Evolutionary conservation across 2,329 filamentous ascomycete genomes (phyloP).

Genomic region (Ophioceras dolichostomum): DNA sequence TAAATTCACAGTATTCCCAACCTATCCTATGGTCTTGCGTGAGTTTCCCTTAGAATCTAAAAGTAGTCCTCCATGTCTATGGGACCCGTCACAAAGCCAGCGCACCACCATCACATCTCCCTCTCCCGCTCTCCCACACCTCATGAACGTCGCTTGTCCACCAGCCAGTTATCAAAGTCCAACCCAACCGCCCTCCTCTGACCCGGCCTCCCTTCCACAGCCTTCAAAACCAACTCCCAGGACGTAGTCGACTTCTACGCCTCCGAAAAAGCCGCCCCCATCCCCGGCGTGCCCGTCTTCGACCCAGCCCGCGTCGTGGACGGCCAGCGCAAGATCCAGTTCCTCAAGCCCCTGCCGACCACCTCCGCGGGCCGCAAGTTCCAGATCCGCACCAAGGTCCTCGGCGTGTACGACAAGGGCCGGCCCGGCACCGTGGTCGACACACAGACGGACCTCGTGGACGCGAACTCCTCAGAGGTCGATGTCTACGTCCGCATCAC

Average conservation of each 20-base stretch:
- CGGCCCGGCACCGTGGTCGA: slow-evolving; percentile 73
- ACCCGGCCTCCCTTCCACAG: no score
- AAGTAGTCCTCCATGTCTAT: no score
- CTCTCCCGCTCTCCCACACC: not conserved
- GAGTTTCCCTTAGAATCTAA: no score
- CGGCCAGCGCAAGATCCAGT: slow-evolving; percentile 68
- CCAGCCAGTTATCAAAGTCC: not conserved
- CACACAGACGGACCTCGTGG: slow-evolving; percentile 65
- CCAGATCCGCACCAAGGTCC: slow-evolving; percentile 63
- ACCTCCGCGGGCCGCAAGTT: slow-evolving; percentile 61
- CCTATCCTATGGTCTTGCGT: slow-evolving; percentile 74
- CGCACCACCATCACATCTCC: no score
- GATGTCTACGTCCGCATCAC: slow-evolving; percentile 61
- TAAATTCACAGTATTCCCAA: slow-evolving; percentile 78
- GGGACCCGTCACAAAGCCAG: no score
- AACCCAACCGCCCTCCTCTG: not conserved
- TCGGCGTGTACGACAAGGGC: slow-evolving; percentile 86
- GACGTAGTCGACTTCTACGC: slow-evolving; percentile 82
- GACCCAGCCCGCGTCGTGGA: slow-evolving; percentile 67
- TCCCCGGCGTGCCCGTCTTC: slow-evolving; percentile 66
- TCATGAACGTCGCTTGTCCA: not conserved
- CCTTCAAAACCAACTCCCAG: slow-evolving; percentile 65
- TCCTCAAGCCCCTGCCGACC: slow-evolving; percentile 64
- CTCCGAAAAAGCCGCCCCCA: slow-evolving; percentile 49
- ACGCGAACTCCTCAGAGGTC: slow-evolving; percentile 48